Conservation (phyloP, 371 early-diverging fungal species). For the Syncephalastrum contaminatum region DNA sequence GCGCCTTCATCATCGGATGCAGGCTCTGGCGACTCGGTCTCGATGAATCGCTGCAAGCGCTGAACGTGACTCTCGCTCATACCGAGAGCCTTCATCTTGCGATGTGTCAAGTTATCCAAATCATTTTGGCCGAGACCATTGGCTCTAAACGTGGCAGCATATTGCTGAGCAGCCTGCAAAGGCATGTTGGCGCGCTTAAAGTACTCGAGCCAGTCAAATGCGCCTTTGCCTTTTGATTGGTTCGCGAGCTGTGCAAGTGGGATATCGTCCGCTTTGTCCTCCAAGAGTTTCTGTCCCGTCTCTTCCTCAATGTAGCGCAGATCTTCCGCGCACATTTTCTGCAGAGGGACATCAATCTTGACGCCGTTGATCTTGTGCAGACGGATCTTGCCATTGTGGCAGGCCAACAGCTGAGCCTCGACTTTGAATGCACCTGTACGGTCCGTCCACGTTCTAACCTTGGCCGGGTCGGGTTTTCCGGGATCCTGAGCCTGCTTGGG, state of each 20-base stretch:
- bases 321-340: slow-evolving; percentile 82
- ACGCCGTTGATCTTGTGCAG: slow-evolving; percentile 93
- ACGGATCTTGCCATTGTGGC: slow-evolving; percentile 80
- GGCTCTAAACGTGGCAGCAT: slow-evolving; percentile 78
- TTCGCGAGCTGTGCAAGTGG: slow-evolving; percentile 50
- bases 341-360: slow-evolving; percentile 89
- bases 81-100: slow-evolving; percentile 71
- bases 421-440: slow-evolving; percentile 89
- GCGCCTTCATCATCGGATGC: slow-evolving; percentile 39
- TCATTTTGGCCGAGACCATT: slow-evolving; percentile 73
- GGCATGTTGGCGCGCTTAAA: slow-evolving; percentile 77
- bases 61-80: slow-evolving; percentile 82
- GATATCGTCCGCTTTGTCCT: slow-evolving; percentile 38
- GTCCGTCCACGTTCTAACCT: slow-evolving; percentile 91
- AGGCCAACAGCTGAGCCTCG: slow-evolving; percentile 82
- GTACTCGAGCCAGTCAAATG: slow-evolving; percentile 91
- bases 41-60: slow-evolving; percentile 67
- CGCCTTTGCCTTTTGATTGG: slow-evolving; percentile 13
- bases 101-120: slow-evolving; percentile 71
- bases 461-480: slow-evolving; percentile 51
- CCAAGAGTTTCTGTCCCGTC: slow-evolving; percentile 52
- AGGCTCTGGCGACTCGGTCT: slow-evolving; percentile 35
- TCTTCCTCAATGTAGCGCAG: slow-evolving; percentile 62
- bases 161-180: slow-evolving; percentile 68
- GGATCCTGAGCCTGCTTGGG: slow-evolving; percentile 30